Conservation (phyloP, 768 basidiomycete genomes). For the Leccinum ochraceum region DNA sequence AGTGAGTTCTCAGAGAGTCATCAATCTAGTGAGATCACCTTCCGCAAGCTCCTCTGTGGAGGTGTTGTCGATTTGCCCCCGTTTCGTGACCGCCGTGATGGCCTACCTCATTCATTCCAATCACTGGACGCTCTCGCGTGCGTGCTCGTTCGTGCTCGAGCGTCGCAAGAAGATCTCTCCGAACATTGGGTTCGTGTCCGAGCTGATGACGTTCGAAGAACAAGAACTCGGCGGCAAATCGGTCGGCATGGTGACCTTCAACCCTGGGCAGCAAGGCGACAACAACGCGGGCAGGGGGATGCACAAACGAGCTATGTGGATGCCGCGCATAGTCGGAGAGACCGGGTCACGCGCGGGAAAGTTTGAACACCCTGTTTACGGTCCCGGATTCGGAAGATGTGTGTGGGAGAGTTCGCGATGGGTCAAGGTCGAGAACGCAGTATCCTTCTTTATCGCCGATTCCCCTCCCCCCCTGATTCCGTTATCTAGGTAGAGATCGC, state of each 20-base stretch:
- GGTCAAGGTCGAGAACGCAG: no score
- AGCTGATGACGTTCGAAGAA: conserved; percentile 96
- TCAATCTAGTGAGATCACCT: no score
- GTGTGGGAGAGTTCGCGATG: no score
- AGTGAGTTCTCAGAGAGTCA: no score
- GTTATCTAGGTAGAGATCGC: no score
- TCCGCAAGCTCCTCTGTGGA: no score
- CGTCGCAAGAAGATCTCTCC: conserved; percentile 94
- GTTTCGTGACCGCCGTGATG: conserved; percentile 95
- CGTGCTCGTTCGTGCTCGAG: conserved; percentile 91
- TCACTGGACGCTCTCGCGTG: conserved; percentile 91
- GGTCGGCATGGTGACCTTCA: conserved; percentile 24
- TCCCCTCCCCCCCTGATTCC: no score
- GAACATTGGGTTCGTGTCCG: conserved; percentile 96
- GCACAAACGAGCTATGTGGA: conserved; percentile 41
- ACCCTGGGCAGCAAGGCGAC: conserved; percentile 17
- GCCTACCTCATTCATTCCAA: conserved; percentile 97
- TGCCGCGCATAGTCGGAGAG: conserved; percentile 48
- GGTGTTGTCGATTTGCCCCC: no score
- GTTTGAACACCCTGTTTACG: conserved; percentile 45
- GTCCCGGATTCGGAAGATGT: conserved; percentile 13
- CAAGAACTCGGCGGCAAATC: conserved; percentile 71
- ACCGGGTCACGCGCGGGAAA: conserved; percentile 71
- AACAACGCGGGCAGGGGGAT: conserved; percentile 17
- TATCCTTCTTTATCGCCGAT: no score